Evolutionary conservation across 371 early-diverging fungal genomes (phyloP).

Genomic region (Mortierella sp.): DNA sequence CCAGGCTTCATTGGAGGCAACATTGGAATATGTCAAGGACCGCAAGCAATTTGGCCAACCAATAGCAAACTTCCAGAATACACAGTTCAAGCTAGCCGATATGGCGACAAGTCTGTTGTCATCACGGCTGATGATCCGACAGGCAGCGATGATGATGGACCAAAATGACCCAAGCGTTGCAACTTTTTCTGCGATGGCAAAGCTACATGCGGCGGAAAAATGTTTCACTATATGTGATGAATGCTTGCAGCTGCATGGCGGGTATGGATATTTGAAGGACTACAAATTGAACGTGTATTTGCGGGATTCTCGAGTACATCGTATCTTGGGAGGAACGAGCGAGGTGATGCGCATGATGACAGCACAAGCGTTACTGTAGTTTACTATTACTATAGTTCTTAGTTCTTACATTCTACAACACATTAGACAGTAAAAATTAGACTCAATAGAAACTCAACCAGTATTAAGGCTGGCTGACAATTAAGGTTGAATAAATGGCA

Average conservation of each 20-base stretch:
- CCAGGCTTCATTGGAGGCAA: slow-evolving; percentile 65
- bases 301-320: slow-evolving; percentile 71
- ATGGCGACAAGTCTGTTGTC: slow-evolving; percentile 67
- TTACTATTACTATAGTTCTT: no score
- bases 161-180: slow-evolving; percentile 53
- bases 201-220: slow-evolving; percentile 68
- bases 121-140: slow-evolving; percentile 68
- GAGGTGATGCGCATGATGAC: slow-evolving; percentile 72
- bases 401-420: no score
- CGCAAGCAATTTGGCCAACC: slow-evolving; percentile 71
- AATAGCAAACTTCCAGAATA: slow-evolving; percentile 62
- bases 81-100: slow-evolving; percentile 75
- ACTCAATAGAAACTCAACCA: no score
- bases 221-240: slow-evolving; percentile 65
- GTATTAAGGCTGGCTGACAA: no score
- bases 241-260: slow-evolving; percentile 67
- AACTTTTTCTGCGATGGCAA: slow-evolving; percentile 63
- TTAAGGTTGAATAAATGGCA: no score
- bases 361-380: slow-evolving; percentile 47
- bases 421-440: no score
- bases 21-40: slow-evolving; percentile 64
- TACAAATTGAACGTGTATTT: slow-evolving; percentile 72
- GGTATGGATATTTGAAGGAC: slow-evolving; percentile 76
- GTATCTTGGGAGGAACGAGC: slow-evolving; percentile 73
- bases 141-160: slow-evolving; percentile 68